phyloP scores from a whole-genome alignment of 352 stramenopile species.

The Pythium rishiriense region DNA sequence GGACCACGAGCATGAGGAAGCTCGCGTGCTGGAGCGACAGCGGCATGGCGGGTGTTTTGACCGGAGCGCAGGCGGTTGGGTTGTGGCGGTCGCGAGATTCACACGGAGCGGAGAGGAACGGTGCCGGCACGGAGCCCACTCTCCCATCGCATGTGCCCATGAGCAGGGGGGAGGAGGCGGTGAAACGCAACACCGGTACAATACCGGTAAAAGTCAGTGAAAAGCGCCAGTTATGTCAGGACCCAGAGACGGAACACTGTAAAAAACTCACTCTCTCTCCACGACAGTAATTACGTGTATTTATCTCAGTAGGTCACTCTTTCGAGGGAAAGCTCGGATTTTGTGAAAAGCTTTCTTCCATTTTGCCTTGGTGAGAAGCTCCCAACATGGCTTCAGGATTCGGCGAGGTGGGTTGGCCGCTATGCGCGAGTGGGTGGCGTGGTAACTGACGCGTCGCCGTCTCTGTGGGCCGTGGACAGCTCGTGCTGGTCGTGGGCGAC shows the following conservation, averaged over 20 bases:
- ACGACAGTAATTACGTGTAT: neutral
- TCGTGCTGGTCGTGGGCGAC: conserved; percentile 97
- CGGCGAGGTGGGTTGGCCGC: conserved; percentile 19
- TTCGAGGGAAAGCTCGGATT: neutral
- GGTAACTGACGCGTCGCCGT: too few species aligned
- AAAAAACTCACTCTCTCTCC: neutral
- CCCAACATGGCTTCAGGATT: conserved; percentile 37
- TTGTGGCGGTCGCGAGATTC: neutral
- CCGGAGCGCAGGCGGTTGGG: neutral
- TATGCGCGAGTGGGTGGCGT: neutral
- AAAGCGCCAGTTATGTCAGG: neutral
- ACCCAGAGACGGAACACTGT: neutral
- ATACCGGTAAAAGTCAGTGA: conserved; percentile 4
- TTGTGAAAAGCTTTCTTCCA: neutral
- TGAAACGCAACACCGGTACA: conserved; percentile 6
- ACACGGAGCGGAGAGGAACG: too few species aligned
- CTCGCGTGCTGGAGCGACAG: conserved; percentile 75
- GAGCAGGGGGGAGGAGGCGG: too few species aligned
- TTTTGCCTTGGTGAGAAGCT: neutral
- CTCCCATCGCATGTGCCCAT: too few species aligned
- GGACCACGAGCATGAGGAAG: conserved; percentile 85
- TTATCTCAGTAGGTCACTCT: neutral
- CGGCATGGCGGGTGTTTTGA: conserved; percentile 22
- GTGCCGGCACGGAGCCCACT: too few species aligned
- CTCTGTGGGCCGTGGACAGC: conserved; percentile 42